Base-by-base conservation (phyloP, 1,284 basidiomycete genomes). In the Microbotryum silenes-acaulis region DNA sequence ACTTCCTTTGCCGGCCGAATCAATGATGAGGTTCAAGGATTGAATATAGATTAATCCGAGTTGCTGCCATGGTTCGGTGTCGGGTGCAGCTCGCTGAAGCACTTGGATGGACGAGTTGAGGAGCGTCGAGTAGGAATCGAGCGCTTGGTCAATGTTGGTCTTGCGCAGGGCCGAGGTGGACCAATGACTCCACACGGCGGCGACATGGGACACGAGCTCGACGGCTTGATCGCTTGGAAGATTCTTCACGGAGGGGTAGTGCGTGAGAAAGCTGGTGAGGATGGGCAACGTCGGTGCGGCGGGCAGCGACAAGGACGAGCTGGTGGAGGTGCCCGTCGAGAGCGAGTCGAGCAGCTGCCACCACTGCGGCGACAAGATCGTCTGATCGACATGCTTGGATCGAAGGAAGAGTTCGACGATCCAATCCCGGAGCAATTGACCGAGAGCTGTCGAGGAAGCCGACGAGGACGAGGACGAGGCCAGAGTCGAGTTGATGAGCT, bases 371-470 rank as follows among this genome's bases (percentile, higher is more conserved):
- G 46, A 47, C 18, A 37, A 18, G 6, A 66, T 33, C 5, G 54
- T 25, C 14, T 56, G 21, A 5, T 48, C 42, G 9, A 14, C 44
- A 18, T n/a, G 23, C 29, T 20, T n/a, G 47, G 51, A 12, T 14
- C 56, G 50, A 14, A 60, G 23, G 6, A 68, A 51, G 7, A 46
- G 42, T 23, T 64, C 62, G 23, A 68, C 23, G 9, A 60, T 37
- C 67, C 67, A 68, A 51, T 68, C 67, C 8, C 67, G 52, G 0
- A 66, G 23, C 37, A 64, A 47, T 16, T 56, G 29, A 2, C 60
- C 47, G 9, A 66, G 52, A 7, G 57, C n/a, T 4, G 25, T 18
- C 20, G 57, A 60, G 3, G 46, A 37, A 31, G n/a, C 51, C 10
- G 23, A 25, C 25, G 12, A 29, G 18, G 23, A n/a, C 25, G 25